A percentile compares a stretch with the other conserved stretches of the same genome.
These are phyloP conservation scores for Dacryopinax primogenitus DNA, from an alignment of 768 basidiomycete genomes.

Conservation along the genomic window DNA sequence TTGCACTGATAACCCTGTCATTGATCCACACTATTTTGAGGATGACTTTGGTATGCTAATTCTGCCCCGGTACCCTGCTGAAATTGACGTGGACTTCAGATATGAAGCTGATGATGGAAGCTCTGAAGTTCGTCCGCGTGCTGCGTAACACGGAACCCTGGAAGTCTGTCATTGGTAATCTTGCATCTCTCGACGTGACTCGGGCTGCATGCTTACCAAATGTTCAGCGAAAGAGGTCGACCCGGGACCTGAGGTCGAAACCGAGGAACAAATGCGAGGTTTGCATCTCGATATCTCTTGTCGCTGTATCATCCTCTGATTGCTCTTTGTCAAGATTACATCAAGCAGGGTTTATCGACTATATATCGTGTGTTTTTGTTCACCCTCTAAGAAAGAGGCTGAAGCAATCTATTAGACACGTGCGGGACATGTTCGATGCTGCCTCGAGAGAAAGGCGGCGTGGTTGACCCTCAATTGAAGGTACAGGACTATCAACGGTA, in stretches of 20 bases:
- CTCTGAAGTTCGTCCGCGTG: slow-evolving; percentile 24
- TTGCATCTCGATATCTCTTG: background rate
- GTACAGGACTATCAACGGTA: background rate
- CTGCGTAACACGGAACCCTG: slow-evolving; percentile 25
- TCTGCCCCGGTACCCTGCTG: background rate
- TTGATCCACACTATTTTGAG: slow-evolving; percentile 36
- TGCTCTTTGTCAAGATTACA: slow-evolving; percentile 17
- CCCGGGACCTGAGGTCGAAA: slow-evolving; percentile 26
- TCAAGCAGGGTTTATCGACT: slow-evolving; percentile 19
- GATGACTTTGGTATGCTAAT: slow-evolving; percentile 29
- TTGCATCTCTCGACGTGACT: background rate
- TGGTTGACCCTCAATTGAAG: slow-evolving; percentile 38
- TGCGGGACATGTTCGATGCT: slow-evolving; percentile 51
- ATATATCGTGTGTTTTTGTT: slow-evolving; percentile 20
- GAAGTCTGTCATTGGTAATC: slow-evolving; percentile 20
- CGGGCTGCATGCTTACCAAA: background rate
- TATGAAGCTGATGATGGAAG: slow-evolving; percentile 26
- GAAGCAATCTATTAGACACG: slow-evolving; percentile 29
- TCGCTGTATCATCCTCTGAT: background rate
- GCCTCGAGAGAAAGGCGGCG: slow-evolving; percentile 43
- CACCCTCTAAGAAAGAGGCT: background rate
- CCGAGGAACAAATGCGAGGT: slow-evolving; percentile 26
- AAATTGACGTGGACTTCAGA: background rate
- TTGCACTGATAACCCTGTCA: slow-evolving; percentile 26
- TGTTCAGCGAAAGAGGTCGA: slow-evolving; percentile 22